These are phyloP conservation scores for Xerocomus brunneocitrinus DNA, from an alignment of 768 basidiomycete genomes.

Conservation along the genomic window DNA sequence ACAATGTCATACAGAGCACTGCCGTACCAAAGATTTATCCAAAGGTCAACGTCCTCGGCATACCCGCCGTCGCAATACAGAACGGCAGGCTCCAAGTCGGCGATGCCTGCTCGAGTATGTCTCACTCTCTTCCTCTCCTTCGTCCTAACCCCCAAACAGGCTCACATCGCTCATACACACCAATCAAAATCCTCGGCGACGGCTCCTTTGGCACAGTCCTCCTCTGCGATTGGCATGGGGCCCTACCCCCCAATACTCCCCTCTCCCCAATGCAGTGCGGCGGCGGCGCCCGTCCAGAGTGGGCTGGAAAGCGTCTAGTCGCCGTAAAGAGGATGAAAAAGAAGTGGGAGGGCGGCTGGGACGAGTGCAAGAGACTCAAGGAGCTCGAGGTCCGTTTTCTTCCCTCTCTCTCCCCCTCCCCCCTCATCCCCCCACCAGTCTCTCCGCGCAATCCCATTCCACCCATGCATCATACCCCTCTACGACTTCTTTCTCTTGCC, in stretches of 20 bases:
- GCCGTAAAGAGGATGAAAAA: constrained; percentile 99
- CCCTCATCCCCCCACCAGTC: constrained; percentile 52
- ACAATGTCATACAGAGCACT: constrained; percentile 26
- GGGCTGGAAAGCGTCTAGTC: constrained; percentile 90
- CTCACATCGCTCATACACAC: constrained; percentile 85
- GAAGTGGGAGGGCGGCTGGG: constrained; percentile 97
- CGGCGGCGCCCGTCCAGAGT: constrained; percentile 87
- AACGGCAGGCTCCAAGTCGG: constrained; percentile 70
- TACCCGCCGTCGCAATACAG: constrained; percentile 73
- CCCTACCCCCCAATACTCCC: constrained; percentile 85
- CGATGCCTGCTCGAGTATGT: constrained; percentile 65
- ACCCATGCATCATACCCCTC: constrained; percentile 96
- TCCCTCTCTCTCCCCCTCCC: constrained; percentile 9
- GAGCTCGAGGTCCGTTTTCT: constrained; percentile 78
- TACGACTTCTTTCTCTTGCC: constrained; percentile 99
- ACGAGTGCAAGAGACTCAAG: constrained; percentile 91
- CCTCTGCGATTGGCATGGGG: constrained; percentile 98
- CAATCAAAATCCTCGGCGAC: constrained; percentile 94
- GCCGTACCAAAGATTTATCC: constrained; percentile 21
- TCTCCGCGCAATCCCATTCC: constrained; percentile 87
- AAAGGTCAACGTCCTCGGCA: constrained; percentile 65
- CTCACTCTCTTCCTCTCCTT: constrained; percentile 1
- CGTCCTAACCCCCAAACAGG: constrained; percentile 38
- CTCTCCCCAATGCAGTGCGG: constrained; percentile 96
- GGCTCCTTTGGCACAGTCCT: constrained; percentile 98